A percentile compares a stretch with the other conserved stretches of the same genome.
Evolutionary conservation across 2,329 filamentous ascomycete genomes (phyloP).

Genomic region (Teratosphaeria destructans): DNA sequence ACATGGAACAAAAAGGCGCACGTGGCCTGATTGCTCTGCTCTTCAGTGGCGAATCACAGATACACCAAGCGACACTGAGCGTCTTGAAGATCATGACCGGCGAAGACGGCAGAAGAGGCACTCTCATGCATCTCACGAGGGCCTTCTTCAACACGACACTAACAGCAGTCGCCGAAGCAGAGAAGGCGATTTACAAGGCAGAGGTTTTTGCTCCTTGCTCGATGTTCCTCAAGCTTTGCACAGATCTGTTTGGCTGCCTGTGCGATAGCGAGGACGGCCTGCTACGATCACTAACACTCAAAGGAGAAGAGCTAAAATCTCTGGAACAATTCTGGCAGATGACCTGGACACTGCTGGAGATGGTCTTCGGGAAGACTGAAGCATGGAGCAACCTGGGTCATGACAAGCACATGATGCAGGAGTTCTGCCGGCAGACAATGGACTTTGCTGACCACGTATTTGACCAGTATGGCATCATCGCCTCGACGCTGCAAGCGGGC

Average conservation of each 20-base stretch:
- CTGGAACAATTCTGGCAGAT: constrained; percentile 73
- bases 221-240: constrained; percentile 50
- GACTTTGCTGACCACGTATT: constrained; percentile 82
- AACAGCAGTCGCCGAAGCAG: constrained; percentile 45
- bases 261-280: constrained; percentile 54
- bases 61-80: constrained; percentile 70
- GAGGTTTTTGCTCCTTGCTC: constrained; percentile 50
- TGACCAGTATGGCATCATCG: constrained; percentile 73
- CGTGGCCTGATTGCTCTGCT: constrained; percentile 68
- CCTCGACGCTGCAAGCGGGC: constrained; percentile 52
- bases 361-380: constrained; percentile 75
- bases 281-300: constrained; percentile 47
- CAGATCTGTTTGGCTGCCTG: constrained; percentile 52
- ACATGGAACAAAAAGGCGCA: constrained; percentile 56
- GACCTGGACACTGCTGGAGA: constrained; percentile 71
- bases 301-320: constrained; percentile 48
- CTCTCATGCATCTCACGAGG: constrained; percentile 50
- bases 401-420: constrained; percentile 70
- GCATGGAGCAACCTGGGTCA: constrained; percentile 63
- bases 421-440: constrained; percentile 92
- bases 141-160: constrained; percentile 48
- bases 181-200: constrained; percentile 45
- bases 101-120: constrained; percentile 52
- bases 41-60: constrained; percentile 67
- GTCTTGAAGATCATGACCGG: constrained; percentile 73